Evolutionary conservation across 108 stramenopile species (phyloP).

Genomic region (Chaetoceros tenuissimus): DNA sequence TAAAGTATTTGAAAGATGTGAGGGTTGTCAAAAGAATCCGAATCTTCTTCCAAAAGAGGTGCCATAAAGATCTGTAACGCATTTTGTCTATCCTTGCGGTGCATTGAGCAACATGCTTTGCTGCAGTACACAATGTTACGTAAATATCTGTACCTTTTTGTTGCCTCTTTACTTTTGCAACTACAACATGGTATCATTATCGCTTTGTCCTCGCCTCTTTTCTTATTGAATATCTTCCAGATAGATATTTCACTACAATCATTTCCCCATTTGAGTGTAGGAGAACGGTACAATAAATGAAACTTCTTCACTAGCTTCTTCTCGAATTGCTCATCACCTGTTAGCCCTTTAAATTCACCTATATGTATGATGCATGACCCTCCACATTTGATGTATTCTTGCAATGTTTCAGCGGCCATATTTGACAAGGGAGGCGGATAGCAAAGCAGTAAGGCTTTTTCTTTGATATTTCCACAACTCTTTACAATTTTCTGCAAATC

Average conservation of each 20-base stretch:
- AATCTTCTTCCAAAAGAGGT: background rate
- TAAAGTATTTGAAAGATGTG: no score
- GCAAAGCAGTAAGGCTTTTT: constrained; percentile 30
- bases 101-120: constrained; percentile 12
- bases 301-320: constrained; percentile 9
- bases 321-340: constrained; percentile 37
- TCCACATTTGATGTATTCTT: constrained; percentile 16
- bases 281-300: constrained; percentile 10
- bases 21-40: no score
- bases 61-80: background rate
- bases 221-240: constrained; percentile 13
- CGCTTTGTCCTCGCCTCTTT: background rate
- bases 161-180: constrained; percentile 14
- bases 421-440: constrained; percentile 49
- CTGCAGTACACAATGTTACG: constrained; percentile 36
- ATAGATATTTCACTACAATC: constrained; percentile 44
- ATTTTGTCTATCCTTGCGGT: background rate
- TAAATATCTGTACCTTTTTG: constrained; percentile 19
- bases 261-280: constrained; percentile 42
- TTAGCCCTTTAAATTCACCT: constrained; percentile 54
- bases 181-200: constrained; percentile 23
- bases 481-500: background rate
- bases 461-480: constrained; percentile 1
- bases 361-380: constrained; percentile 30
- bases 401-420: constrained; percentile 31